Evolutionary conservation across 2,329 filamentous ascomycete species (phyloP).

Genomic region (Stemphylium beticola): DNA sequence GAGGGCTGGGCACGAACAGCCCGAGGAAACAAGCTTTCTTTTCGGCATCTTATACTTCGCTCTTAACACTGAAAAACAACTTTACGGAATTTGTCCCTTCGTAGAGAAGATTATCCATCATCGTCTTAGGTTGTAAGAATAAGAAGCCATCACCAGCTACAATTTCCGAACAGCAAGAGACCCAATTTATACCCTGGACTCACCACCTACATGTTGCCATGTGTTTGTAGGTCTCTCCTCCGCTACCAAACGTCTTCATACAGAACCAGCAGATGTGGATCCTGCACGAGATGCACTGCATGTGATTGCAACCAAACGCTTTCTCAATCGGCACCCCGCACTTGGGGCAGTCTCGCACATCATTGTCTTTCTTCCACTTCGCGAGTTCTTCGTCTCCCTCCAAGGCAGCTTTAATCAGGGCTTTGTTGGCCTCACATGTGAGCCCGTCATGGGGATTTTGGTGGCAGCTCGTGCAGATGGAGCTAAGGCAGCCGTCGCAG

Average conservation of each 20-base stretch:
- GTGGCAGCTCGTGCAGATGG: not conserved
- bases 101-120: too few relatives aligned
- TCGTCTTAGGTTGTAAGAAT: too few relatives aligned
- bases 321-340: slow-evolving; percentile 3
- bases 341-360: slow-evolving; percentile 3
- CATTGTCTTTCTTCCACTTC: not conserved
- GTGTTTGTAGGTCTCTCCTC: not conserved
- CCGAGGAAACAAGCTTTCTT: too few relatives aligned
- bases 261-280: slow-evolving; percentile 1
- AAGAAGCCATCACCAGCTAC: too few relatives aligned
- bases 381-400: not conserved
- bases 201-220: too few relatives aligned
- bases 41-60: too few relatives aligned
- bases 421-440: not conserved
- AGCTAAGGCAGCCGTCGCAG: not conserved
- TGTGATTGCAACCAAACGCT: not conserved
- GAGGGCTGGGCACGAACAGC: too few relatives aligned
- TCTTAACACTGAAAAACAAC: too few relatives aligned
- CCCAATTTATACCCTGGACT: too few relatives aligned
- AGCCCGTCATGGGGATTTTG: not conserved
- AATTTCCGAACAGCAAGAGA: too few relatives aligned
- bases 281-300: not conserved
- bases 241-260: not conserved
- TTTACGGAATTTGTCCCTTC: too few relatives aligned
- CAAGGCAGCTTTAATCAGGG: not conserved